phyloP scores from a whole-genome alignment of 2,329 filamentous ascomycete genomes.

The Penicillium sumatraense region DNA sequence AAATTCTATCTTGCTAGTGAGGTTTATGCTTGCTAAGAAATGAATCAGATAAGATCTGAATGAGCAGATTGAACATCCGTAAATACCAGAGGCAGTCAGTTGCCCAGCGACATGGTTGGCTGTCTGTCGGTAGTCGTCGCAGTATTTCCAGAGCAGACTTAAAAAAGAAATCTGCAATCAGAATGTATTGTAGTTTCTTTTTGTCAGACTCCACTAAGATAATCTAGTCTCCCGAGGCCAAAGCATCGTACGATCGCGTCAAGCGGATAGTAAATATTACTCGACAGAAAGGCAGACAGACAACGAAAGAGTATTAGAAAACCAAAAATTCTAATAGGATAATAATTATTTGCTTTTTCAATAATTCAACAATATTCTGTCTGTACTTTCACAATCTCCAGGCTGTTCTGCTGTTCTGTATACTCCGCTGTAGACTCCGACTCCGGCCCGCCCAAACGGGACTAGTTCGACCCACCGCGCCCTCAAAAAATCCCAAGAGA shows the following conservation, averaged over 20 bases:
- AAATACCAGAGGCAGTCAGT: no score
- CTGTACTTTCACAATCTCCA: no score
- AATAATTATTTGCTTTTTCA: background rate
- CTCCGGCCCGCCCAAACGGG: constrained; percentile 27
- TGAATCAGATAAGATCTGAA: constrained; percentile 10
- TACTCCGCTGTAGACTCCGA: constrained; percentile 17
- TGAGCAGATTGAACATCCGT: no score
- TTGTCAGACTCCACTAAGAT: background rate
- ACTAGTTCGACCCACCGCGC: constrained; percentile 24
- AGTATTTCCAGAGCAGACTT: no score
- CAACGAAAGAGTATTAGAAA: background rate
- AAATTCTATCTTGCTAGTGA: constrained; percentile 9
- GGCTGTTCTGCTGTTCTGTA: background rate
- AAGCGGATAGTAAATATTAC: background rate
- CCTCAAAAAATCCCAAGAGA: constrained; percentile 26
- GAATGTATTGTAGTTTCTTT: no score
- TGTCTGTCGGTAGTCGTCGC: no score
- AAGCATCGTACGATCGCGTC: background rate
- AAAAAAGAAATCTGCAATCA: no score
- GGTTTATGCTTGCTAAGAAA: constrained; percentile 17
- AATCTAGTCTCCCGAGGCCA: background rate
- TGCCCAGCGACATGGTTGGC: no score
- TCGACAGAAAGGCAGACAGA: background rate
- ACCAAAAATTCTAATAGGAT: background rate
- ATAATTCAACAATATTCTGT: background rate